Conservation (phyloP, 352 stramenopile species). For the Hyaloperonospora arabidopsidis region DNA sequence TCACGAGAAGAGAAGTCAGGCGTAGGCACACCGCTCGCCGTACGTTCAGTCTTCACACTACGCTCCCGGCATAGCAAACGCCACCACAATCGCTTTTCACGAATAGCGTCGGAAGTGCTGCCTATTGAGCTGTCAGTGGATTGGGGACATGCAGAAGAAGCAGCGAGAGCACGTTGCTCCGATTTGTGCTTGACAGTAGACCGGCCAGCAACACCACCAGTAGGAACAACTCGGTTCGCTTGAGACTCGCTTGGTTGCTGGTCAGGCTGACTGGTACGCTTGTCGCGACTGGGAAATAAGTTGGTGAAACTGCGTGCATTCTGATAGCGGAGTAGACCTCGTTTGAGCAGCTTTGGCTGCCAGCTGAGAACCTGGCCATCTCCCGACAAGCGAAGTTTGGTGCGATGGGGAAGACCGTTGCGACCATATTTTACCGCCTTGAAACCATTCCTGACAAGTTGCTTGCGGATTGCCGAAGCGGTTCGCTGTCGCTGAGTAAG, state of each 20-base stretch:
- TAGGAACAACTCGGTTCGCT: slow-evolving; percentile 20
- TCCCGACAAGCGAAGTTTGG: slow-evolving; percentile 60
- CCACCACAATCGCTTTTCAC: slow-evolving; percentile 70
- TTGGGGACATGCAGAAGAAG: slow-evolving; percentile 19
- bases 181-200: slow-evolving; percentile 15
- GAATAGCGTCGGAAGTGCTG: slow-evolving; percentile 37
- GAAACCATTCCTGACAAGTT: slow-evolving; percentile 61
- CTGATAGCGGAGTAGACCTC: slow-evolving; percentile 57
- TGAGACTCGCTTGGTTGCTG: slow-evolving; percentile 28
- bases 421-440: slow-evolving; percentile 77
- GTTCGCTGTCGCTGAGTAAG: slow-evolving; percentile 54
- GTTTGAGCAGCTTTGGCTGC: slow-evolving; percentile 73
- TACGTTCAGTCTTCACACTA: slow-evolving; percentile 47
- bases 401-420: slow-evolving; percentile 66
- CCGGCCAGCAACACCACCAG: slow-evolving; percentile 21
- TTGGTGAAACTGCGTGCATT: slow-evolving; percentile 61
- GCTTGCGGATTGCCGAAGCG: slow-evolving; percentile 58
- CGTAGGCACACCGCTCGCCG: slow-evolving; percentile 51
- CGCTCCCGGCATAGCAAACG: slow-evolving; percentile 53
- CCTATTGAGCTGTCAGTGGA: slow-evolving; percentile 32
- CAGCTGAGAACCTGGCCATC: slow-evolving; percentile 66
- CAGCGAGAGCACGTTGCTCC: slow-evolving; percentile 19
- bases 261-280: slow-evolving; percentile 35
- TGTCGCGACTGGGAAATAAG: slow-evolving; percentile 45
- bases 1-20: slow-evolving; percentile 38